A percentile compares a stretch with the other conserved stretches of the same genome.
Conservation (phyloP, 495 filamentous ascomycete species). For the Xylaria scruposa region DNA sequence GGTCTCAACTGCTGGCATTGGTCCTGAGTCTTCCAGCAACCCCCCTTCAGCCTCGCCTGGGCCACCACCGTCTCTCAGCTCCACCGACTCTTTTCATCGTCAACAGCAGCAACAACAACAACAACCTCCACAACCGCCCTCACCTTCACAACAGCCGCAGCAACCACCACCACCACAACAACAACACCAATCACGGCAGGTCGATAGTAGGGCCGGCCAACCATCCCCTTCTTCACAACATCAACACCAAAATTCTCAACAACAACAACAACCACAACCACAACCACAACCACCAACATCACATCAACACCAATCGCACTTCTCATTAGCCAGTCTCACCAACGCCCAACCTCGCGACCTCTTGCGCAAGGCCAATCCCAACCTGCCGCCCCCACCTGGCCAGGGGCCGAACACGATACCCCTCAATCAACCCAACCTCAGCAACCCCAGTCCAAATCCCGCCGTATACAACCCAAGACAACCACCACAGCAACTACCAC, state of each 20-base stretch:
- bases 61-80: constrained; percentile 43
- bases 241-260: constrained; percentile 27
- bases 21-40: constrained; percentile 41
- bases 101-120: constrained; percentile 34
- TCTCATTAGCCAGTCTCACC: constrained; percentile 13
- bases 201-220: constrained; percentile 29
- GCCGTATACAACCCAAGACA: constrained; percentile 38
- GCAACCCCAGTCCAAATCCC: constrained; percentile 34
- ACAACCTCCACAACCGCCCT: constrained; percentile 16
- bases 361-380: constrained; percentile 28
- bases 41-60: constrained; percentile 53
- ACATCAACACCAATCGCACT: constrained; percentile 38
- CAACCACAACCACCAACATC: constrained; percentile 32
- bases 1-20: constrained; percentile 36
- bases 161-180: constrained; percentile 3
- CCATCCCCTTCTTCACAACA: constrained; percentile 32
- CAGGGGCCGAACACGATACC: constrained; percentile 37
- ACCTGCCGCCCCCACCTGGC: constrained; percentile 22
- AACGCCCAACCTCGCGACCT: constrained; percentile 22
- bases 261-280: constrained; percentile 30
- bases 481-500: constrained; percentile 2
- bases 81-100: constrained; percentile 54
- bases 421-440: constrained; percentile 39
- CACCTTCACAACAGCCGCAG: constrained; percentile 5
- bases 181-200: constrained; percentile 27